These are phyloP conservation scores for Salix arbutifolia DNA, from an alignment of 345 rosid species.

Conservation along the genomic window DNA sequence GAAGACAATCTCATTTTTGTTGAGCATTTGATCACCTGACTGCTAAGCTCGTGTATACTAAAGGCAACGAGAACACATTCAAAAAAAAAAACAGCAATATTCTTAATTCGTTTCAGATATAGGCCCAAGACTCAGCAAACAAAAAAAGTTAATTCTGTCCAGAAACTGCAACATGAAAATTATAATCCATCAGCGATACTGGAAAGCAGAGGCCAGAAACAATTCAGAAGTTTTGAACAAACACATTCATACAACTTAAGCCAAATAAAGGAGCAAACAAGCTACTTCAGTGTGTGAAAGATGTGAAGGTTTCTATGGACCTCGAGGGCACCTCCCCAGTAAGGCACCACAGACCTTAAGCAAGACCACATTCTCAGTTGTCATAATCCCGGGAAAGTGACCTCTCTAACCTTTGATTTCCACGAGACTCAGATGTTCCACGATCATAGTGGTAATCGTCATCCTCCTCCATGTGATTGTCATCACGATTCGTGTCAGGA, in stretches of 20 bases:
- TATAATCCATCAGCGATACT: background rate
- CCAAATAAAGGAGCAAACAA: background rate
- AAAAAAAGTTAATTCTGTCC: background rate
- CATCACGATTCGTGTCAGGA: constrained; percentile 43
- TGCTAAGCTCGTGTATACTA: background rate
- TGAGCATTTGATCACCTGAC: background rate
- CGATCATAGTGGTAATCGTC: constrained; percentile 49
- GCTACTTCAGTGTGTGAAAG: background rate
- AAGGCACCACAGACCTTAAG: background rate
- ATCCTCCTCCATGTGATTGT: constrained; percentile 61
- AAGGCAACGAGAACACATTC: background rate
- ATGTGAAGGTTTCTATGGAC: background rate
- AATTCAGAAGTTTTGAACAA: background rate
- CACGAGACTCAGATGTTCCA: constrained; percentile 33
- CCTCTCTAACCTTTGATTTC: constrained; percentile 23
- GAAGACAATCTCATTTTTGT: background rate
- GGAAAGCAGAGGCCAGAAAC: background rate
- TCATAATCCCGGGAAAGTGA: constrained; percentile 18
- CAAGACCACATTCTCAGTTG: constrained; percentile 1
- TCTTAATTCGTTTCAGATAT: background rate
- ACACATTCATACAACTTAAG: background rate
- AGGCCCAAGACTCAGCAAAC: background rate
- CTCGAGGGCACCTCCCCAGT: background rate
- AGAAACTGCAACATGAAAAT: background rate
- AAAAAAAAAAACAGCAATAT: background rate